A percentile compares a stretch with the other conserved stretches of the same genome.
These are phyloP conservation scores for Verticillium nonalfalfae DNA, from an alignment of 2,329 filamentous ascomycete genomes.

Conservation along the genomic window DNA sequence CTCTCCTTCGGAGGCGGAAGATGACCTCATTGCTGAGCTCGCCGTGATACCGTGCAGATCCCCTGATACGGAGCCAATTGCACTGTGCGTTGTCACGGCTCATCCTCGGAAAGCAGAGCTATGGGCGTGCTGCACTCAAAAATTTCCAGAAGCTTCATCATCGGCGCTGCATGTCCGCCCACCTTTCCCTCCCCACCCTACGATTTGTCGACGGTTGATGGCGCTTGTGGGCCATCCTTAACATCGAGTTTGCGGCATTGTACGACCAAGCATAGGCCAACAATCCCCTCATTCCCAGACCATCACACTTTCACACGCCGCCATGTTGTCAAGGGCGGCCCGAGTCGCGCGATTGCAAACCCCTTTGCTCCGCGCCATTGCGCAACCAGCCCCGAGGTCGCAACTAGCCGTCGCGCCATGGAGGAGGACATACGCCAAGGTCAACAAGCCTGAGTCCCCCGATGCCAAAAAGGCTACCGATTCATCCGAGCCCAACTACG, in stretches of 20 bases:
- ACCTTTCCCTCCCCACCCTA: neutral
- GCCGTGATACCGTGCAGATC: neutral
- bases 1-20: neutral
- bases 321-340: slow-evolving; percentile 15
- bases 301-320: neutral
- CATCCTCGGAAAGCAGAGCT: neutral
- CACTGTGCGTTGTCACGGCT: neutral
- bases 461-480: slow-evolving; percentile 3
- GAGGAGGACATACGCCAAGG: slow-evolving; percentile 10
- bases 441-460: slow-evolving; percentile 3
- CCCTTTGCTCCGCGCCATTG: slow-evolving; percentile 10
- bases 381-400: slow-evolving; percentile 8
- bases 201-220: neutral
- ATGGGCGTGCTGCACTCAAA: neutral
- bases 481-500: slow-evolving; percentile 1
- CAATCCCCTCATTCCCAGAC: neutral
- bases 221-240: slow-evolving; percentile 1
- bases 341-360: slow-evolving; percentile 13
- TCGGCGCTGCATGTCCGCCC: neutral
- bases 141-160: slow-evolving; percentile 2
- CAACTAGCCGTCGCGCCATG: slow-evolving; percentile 7
- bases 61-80: neutral
- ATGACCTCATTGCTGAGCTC: slow-evolving; percentile 1
- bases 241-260: neutral
- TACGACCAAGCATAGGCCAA: neutral